Percentiles rank a stretch among this genome's conserved stretches.
Evolutionary conservation across 192 early-diverging fungal genomes (phyloP).

Genomic region (Podila horticola): DNA sequence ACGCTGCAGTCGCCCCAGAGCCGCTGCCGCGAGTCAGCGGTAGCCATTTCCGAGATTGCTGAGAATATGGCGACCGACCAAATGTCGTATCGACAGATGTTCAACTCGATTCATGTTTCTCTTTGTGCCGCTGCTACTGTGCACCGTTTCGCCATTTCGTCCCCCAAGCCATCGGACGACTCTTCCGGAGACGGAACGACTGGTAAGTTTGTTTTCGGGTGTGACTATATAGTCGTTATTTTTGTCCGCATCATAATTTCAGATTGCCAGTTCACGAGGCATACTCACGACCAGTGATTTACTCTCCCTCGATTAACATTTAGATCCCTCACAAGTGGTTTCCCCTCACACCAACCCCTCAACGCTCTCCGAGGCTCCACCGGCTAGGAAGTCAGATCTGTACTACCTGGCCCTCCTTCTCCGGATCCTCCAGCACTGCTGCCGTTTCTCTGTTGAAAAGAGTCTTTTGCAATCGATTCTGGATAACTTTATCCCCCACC

Average conservation of each 20-base stretch:
- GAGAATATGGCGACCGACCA: conserved; percentile 36
- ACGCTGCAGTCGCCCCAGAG: conserved; percentile 37
- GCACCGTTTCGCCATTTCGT: conserved; percentile 33
- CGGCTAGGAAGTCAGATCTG: conserved; percentile 19
- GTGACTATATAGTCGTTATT: neutral
- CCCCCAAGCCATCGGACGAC: conserved; percentile 2
- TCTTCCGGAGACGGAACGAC: neutral
- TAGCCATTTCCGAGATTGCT: conserved; percentile 44
- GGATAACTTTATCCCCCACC: conserved; percentile 18
- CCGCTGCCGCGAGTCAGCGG: conserved; percentile 38
- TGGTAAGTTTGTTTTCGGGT: conserved; percentile 9
- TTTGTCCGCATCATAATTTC: neutral
- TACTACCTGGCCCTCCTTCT: conserved; percentile 27
- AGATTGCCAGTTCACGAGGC: neutral
- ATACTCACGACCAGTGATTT: too few relatives aligned
- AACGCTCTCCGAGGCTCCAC: conserved; percentile 11
- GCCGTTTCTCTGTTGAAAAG: conserved; percentile 45
- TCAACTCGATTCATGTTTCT: conserved; percentile 43
- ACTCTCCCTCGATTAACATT: too few relatives aligned
- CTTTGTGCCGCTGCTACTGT: conserved; percentile 43
- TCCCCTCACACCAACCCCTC: neutral
- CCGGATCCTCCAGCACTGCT: conserved; percentile 34
- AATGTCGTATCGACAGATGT: conserved; percentile 36
- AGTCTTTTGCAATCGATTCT: conserved; percentile 8
- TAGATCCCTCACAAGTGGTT: neutral